Base-by-base conservation (phyloP, 2,329 filamentous ascomycete species). In the Apiospora sp. region DNA sequence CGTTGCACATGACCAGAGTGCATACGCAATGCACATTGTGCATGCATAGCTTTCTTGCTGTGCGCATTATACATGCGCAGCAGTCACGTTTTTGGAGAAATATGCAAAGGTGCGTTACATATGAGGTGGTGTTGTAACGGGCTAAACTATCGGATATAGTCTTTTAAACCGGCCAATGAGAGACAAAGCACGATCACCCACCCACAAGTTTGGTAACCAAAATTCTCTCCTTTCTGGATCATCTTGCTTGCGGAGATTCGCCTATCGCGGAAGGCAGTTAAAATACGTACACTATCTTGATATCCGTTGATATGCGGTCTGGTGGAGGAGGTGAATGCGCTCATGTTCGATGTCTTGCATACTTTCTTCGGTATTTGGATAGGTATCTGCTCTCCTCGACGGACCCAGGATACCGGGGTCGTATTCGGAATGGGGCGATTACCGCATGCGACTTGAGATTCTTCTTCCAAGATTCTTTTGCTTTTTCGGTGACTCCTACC, bases 1-100 rank as follows among this genome's bases (percentile, higher is more conserved):
- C 58, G 58, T 64, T n/a, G 58, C 58, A 64, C 34, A 64, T 64
- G 58, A 64, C 34, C 34, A 13, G 34, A 61, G 58, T 64, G 58
- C 58, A 64, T 64, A 41, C 54, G 8, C 27, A 61, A n/a, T 34
- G 14, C 16, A 34, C 30, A 41, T n/a, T 41, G 30, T 64, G 30
- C 58, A 64, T 64, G 34, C 58, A 64, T 24, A 64, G 34, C 19
- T 37, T n/a, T 13, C 30, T 8, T n/a, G 3, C 1, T 64, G 22
- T 64, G 30, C 58, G 37, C n/a, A 34, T 64, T 64, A 64, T 64
- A 37, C 58, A 61, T 61, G 58, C 58, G 41, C 30, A 7, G 5
- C 27, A 7, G 27, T 16, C 51, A 34, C 30, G 34, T 37, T n/a
- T 10, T 64, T 41, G 34, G 58, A n/a, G 58, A n/a, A 34, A 64